Percentiles rank a stretch among this genome's conserved stretches.
Evolutionary conservation across 2,329 filamentous ascomycete genomes (phyloP).

Genomic region (Aspergillus fumigatiaffinis): DNA sequence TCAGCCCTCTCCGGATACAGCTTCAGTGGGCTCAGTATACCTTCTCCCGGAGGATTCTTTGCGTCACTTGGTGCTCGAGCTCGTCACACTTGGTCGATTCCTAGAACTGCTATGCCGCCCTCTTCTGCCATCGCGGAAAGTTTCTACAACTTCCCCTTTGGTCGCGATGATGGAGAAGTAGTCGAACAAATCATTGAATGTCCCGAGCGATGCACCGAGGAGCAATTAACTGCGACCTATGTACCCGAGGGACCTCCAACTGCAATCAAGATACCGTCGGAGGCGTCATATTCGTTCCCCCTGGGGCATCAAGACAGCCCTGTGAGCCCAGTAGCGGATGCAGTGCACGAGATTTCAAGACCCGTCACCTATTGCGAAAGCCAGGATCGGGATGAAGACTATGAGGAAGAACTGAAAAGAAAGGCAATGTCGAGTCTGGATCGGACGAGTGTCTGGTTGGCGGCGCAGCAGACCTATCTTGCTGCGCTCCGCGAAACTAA

Average conservation of each 20-base stretch:
- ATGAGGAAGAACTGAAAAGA: conserved; percentile 68
- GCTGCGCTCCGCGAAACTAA: conserved; percentile 59
- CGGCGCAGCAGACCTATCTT: conserved; percentile 75
- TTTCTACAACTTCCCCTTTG: conserved; percentile 86
- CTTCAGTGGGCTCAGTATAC: conserved; percentile 79
- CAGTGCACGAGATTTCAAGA: conserved; percentile 52
- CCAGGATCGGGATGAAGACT: conserved; percentile 67
- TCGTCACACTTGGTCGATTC: conserved; percentile 76
- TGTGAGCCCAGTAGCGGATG: conserved; percentile 21
- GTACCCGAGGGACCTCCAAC: conserved; percentile 31
- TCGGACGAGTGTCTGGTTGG: conserved; percentile 81
- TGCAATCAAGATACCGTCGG: conserved; percentile 46
- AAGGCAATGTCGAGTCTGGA: conserved; percentile 71
- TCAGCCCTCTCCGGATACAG: conserved; percentile 62
- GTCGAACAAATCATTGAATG: conserved; percentile 67
- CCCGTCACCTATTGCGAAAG: conserved; percentile 57
- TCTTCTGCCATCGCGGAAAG: conserved; percentile 88
- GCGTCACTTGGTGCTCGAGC: conserved; percentile 72
- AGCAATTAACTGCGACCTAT: conserved; percentile 34
- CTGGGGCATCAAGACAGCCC: conserved; percentile 24
- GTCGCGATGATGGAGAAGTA: conserved; percentile 44
- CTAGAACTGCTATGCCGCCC: conserved; percentile 56
- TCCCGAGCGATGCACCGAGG: conserved; percentile 35
- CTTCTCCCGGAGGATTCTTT: conserved; percentile 89
- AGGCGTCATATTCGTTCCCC: conserved; percentile 30